These are phyloP conservation scores for Phialemonium atrogriseum DNA, from an alignment of 2,329 filamentous ascomycete genomes.

Conservation along the genomic window DNA sequence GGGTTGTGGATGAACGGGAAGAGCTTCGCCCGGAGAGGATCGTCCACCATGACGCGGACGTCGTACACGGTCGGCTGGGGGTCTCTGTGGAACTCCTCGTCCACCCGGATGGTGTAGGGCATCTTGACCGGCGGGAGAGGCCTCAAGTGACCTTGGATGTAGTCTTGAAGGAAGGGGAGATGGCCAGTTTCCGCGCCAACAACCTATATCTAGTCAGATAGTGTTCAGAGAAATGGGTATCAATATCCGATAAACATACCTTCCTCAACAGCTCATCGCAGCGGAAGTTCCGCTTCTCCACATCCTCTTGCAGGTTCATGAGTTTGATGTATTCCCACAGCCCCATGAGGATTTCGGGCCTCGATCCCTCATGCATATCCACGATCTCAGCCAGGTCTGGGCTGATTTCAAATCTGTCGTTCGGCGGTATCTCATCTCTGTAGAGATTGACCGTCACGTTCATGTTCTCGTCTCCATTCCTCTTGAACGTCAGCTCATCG, in stretches of 20 bases:
- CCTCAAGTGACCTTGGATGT: constrained; percentile 68
- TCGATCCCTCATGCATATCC: constrained; percentile 79
- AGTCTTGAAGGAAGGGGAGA: constrained; percentile 78
- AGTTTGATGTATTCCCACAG: constrained; percentile 93
- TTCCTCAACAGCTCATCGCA: constrained; percentile 77
- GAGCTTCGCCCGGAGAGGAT: constrained; percentile 65
- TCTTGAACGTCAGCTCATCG: constrained; percentile 84
- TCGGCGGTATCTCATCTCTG: constrained; percentile 77
- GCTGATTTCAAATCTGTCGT: constrained; percentile 74
- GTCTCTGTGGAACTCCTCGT: constrained; percentile 69
- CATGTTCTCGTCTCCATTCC: constrained; percentile 83
- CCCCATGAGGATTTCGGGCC: constrained; percentile 80
- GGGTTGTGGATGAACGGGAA: constrained; percentile 60
- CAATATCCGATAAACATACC: constrained; percentile 39
- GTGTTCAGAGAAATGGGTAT: constrained; percentile 2
- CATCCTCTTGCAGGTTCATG: constrained; percentile 82
- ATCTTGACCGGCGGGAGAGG: constrained; percentile 76
- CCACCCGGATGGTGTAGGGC: constrained; percentile 87
- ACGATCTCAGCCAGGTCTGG: constrained; percentile 74
- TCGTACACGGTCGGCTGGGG: constrained; percentile 83
- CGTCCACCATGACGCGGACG: constrained; percentile 74
- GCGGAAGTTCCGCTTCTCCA: constrained; percentile 86
- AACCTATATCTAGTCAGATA: constrained; percentile 43
- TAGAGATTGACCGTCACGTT: constrained; percentile 85
- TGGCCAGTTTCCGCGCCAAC: constrained; percentile 68